Percentiles rank a stretch among this genome's conserved stretches.
These are phyloP conservation scores for Wickerhamiella domercqiae DNA, from an alignment of 805 yeast genomes.

Conservation along the genomic window DNA sequence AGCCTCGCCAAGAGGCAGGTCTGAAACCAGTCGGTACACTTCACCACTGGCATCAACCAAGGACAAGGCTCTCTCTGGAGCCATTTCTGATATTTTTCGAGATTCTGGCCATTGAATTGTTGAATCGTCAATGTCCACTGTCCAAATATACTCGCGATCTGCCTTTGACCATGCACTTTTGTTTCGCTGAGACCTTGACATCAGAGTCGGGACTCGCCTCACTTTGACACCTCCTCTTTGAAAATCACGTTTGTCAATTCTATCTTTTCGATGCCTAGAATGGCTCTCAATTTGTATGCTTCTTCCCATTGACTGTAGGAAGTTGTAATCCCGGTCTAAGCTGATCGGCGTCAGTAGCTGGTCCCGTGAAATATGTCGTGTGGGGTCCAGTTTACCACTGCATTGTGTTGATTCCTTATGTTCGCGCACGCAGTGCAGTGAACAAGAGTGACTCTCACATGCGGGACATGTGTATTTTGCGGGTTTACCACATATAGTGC, in stretches of 20 bases:
- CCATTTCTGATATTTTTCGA: slow-evolving; percentile 13
- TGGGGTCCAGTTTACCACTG: slow-evolving; percentile 47
- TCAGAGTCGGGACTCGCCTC: slow-evolving; percentile 49
- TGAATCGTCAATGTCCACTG: slow-evolving; percentile 40
- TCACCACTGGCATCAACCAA: not conserved
- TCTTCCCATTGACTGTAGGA: slow-evolving; percentile 45
- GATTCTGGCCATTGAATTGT: slow-evolving; percentile 2
- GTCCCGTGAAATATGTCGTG: slow-evolving; percentile 37
- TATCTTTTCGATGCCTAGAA: slow-evolving; percentile 21
- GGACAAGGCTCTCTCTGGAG: slow-evolving; percentile 4
- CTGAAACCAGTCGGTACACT: not conserved
- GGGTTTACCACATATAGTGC: slow-evolving; percentile 16
- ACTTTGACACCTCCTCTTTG: slow-evolving; percentile 52
- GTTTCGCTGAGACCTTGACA: slow-evolving; percentile 51
- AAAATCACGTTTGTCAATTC: slow-evolving; percentile 25
- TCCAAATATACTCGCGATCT: slow-evolving; percentile 54
- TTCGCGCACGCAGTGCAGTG: slow-evolving; percentile 48
- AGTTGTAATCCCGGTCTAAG: slow-evolving; percentile 74
- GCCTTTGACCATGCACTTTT: slow-evolving; percentile 57
- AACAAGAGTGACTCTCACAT: slow-evolving; percentile 53
- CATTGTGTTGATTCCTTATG: slow-evolving; percentile 56
- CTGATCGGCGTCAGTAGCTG: slow-evolving; percentile 30
- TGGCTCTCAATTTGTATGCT: slow-evolving; percentile 43
- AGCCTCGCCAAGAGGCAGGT: not conserved
- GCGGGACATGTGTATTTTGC: slow-evolving; percentile 71